phyloP scores from a whole-genome alignment of 805 yeast species.

The Barnettozyma populi region DNA sequence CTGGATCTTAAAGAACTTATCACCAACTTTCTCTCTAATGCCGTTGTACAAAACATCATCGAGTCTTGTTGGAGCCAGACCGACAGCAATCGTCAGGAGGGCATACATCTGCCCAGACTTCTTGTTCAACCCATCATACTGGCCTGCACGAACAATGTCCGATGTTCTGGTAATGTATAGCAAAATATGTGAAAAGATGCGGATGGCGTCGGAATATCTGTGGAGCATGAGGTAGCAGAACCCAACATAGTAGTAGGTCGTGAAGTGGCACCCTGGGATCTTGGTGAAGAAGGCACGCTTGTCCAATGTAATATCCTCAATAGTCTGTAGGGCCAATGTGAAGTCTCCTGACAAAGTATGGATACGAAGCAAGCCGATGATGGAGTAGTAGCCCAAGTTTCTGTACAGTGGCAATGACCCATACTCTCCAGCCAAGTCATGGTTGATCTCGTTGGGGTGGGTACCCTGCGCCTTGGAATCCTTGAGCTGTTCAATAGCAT shows the following conservation, averaged over 20 bases:
- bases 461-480: slow-evolving; percentile 23
- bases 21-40: slow-evolving; percentile 43
- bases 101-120: slow-evolving; percentile 49
- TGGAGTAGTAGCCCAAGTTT: slow-evolving; percentile 42
- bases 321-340: slow-evolving; percentile 42
- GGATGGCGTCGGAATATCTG: slow-evolving; percentile 45
- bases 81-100: slow-evolving; percentile 39
- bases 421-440: slow-evolving; percentile 37
- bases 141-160: slow-evolving; percentile 37
- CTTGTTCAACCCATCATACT: slow-evolving; percentile 42
- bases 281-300: slow-evolving; percentile 42
- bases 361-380: slow-evolving; percentile 44
- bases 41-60: slow-evolving; percentile 40
- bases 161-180: slow-evolving; percentile 41
- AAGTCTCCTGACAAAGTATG: slow-evolving; percentile 47
- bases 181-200: slow-evolving; percentile 41
- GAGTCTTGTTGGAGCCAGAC: slow-evolving; percentile 41
- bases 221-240: slow-evolving; percentile 46
- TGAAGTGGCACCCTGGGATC: slow-evolving; percentile 45
- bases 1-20: slow-evolving; percentile 36
- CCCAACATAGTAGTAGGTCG: slow-evolving; percentile 47
- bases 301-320: slow-evolving; percentile 41
- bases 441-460: slow-evolving; percentile 9
- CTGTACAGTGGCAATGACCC: slow-evolving; percentile 39
- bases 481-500: slow-evolving; percentile 35